phyloP scores from a whole-genome alignment of 2,329 filamentous ascomycete genomes.

The Cordyceps farinosa region DNA sequence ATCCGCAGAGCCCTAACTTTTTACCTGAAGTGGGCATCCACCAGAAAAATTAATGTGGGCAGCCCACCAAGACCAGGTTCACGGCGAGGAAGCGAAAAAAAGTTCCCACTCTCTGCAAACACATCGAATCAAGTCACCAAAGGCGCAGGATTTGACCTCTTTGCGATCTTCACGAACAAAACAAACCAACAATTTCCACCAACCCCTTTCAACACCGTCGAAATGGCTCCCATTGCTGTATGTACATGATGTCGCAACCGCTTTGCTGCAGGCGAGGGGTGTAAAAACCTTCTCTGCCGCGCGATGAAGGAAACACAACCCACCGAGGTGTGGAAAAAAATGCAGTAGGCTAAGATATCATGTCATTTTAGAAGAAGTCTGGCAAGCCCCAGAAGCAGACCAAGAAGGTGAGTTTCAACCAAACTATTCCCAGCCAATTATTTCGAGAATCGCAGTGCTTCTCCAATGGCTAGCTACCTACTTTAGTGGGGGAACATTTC shows the following conservation, averaged over 20 bases:
- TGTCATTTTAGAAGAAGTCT: constrained; percentile 63
- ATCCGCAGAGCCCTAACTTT: constrained; percentile 35
- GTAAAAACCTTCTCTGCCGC: background rate
- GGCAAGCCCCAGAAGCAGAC: constrained; percentile 74
- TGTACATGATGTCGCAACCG: constrained; percentile 63
- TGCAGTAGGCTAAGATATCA: constrained; percentile 95
- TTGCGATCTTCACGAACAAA: constrained; percentile 45
- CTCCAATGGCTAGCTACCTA: background rate
- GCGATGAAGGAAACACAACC: constrained; percentile 25
- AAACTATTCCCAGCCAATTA: background rate
- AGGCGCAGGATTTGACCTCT: constrained; percentile 81
- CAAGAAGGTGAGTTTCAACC: constrained; percentile 65
- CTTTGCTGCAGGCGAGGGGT: constrained; percentile 83
- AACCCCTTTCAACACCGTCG: constrained; percentile 30
- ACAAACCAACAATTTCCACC: constrained; percentile 21
- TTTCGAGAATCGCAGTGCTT: background rate
- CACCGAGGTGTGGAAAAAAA: background rate
- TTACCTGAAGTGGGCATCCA: constrained; percentile 25
- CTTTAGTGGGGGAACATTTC: background rate
- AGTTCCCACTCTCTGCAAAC: constrained; percentile 19
- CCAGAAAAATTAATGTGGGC: constrained; percentile 24
- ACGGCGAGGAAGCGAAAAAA: constrained; percentile 8
- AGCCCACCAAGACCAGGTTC: constrained; percentile 19
- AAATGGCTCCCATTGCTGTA: constrained; percentile 90
- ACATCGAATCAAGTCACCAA: constrained; percentile 25